Conservation (phyloP, 2,329 filamentous ascomycete genomes). For the Rhynchosporium secalis region DNA sequence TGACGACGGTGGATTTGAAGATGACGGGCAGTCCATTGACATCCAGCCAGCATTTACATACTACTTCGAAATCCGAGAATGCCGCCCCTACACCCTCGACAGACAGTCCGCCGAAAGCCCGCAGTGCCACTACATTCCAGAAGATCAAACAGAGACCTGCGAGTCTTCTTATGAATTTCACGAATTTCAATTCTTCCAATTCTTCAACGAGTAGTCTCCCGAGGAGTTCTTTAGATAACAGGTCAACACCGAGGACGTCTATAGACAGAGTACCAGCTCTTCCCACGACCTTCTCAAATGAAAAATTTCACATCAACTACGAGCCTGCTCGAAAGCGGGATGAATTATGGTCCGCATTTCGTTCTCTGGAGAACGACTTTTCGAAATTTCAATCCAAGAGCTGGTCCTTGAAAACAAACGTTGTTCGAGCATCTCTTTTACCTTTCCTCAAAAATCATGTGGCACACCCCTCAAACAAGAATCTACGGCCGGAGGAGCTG, state of each 20-base stretch:
- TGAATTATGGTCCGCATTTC: conserved; percentile 68
- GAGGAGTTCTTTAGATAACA: conserved; percentile 48
- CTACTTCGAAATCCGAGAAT: conserved; percentile 31
- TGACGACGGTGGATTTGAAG: conserved; percentile 24
- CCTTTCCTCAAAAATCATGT: conserved; percentile 65
- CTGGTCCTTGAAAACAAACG: conserved; percentile 66
- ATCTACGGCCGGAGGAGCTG: conserved; percentile 65
- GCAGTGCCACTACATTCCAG: conserved; percentile 28
- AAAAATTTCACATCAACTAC: conserved; percentile 36
- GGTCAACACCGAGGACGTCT: conserved; percentile 45
- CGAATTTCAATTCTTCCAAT: conserved; percentile 37
- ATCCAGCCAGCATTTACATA: conserved; percentile 24
- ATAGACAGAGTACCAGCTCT: conserved; percentile 49
- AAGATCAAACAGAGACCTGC: conserved; percentile 36
- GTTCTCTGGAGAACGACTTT: conserved; percentile 66
- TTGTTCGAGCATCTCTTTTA: conserved; percentile 62
- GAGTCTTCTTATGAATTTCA: conserved; percentile 37
- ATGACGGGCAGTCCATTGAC: conserved; percentile 25
- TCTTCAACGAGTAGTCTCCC: conserved; percentile 41
- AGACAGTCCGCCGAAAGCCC: conserved; percentile 29
- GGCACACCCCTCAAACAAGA: conserved; percentile 57
- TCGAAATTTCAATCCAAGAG: conserved; percentile 70
- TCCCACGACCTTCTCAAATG: conserved; percentile 43
- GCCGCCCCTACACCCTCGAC: conserved; percentile 19
- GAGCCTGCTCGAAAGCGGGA: conserved; percentile 60